A percentile compares a stretch with the other conserved stretches of the same genome.
phyloP scores from a whole-genome alignment of 1,284 basidiomycete genomes.

The Apiotrichum siamense region DNA sequence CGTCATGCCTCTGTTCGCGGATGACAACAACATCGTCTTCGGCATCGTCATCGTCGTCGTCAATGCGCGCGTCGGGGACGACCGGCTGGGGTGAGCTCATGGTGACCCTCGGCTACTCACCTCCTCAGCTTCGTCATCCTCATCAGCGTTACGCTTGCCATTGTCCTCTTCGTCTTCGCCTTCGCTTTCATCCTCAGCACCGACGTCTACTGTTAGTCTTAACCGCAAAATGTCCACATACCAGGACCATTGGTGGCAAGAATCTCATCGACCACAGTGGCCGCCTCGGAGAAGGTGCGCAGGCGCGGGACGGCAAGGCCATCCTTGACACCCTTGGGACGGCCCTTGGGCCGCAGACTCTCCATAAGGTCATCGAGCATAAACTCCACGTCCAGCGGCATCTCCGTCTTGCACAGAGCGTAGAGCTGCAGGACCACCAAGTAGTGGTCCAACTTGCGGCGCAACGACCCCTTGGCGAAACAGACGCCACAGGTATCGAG shows the following conservation, averaged over 20 bases:
- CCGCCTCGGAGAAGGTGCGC: constrained; percentile 77
- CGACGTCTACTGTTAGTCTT: constrained; percentile 1
- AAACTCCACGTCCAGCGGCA: constrained; percentile 97
- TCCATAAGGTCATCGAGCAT: constrained; percentile 92
- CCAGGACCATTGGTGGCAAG: constrained; percentile 58
- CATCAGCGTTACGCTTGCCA: constrained; percentile 58
- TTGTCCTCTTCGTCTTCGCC: constrained; percentile 17
- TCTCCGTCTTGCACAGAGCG: constrained; percentile 71
- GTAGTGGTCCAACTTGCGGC: constrained; percentile 87
- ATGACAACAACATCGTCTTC: constrained; percentile 62
- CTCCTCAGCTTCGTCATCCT: constrained; percentile 69
- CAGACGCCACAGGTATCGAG: constrained; percentile 97
- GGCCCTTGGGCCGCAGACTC: constrained; percentile 69
- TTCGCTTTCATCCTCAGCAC: constrained; percentile 13
- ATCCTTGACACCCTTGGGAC: constrained; percentile 17
- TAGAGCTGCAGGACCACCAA: constrained; percentile 91
- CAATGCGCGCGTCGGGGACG: background rate
- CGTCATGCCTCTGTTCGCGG: constrained; percentile 42
- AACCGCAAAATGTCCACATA: constrained; percentile 28
- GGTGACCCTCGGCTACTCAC: background rate
- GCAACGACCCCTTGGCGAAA: constrained; percentile 86
- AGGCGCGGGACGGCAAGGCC: constrained; percentile 47
- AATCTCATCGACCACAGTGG: constrained; percentile 80
- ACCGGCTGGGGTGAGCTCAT: background rate
- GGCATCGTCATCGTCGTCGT: constrained; percentile 49